phyloP scores from a whole-genome alignment of 2,329 filamentous ascomycete genomes.

The Bipolaris oryzae region DNA sequence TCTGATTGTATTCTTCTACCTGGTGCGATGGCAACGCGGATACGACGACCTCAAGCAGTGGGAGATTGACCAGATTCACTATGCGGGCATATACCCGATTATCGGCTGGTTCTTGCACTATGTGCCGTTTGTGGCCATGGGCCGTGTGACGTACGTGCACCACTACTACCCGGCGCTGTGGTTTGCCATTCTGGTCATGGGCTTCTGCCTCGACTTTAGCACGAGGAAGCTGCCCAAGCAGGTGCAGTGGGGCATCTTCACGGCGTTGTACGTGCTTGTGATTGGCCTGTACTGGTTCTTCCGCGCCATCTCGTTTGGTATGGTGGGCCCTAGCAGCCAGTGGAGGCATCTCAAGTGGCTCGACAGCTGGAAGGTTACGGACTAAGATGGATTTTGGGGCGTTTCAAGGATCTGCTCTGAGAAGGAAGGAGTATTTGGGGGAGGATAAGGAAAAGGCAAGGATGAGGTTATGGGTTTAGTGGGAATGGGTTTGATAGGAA shows the following conservation, averaged over 20 bases:
- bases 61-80: conserved; percentile 94
- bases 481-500: neutral
- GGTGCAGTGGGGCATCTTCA: conserved; percentile 73
- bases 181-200: conserved; percentile 89
- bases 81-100: conserved; percentile 86
- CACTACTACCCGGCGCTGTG: conserved; percentile 99
- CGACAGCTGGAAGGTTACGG: conserved; percentile 80
- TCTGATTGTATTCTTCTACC: conserved; percentile 79
- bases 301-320: conserved; percentile 94
- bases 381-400: conserved; percentile 51
- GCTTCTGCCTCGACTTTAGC: conserved; percentile 87
- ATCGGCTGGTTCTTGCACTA: conserved; percentile 97
- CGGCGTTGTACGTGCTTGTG: conserved; percentile 72
- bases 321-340: conserved; percentile 81
- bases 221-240: conserved; percentile 69
- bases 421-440: neutral
- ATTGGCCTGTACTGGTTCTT: conserved; percentile 89
- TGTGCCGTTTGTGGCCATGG: conserved; percentile 95
- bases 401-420: neutral
- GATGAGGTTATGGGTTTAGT: neutral
- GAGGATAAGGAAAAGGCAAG: neutral
- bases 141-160: conserved; percentile 97
- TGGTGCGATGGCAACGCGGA: conserved; percentile 93
- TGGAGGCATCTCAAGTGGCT: conserved; percentile 97
- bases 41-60: conserved; percentile 78